Base-by-base conservation (phyloP, 2,329 filamentous ascomycete species). In the Diaporthe helianthi region DNA sequence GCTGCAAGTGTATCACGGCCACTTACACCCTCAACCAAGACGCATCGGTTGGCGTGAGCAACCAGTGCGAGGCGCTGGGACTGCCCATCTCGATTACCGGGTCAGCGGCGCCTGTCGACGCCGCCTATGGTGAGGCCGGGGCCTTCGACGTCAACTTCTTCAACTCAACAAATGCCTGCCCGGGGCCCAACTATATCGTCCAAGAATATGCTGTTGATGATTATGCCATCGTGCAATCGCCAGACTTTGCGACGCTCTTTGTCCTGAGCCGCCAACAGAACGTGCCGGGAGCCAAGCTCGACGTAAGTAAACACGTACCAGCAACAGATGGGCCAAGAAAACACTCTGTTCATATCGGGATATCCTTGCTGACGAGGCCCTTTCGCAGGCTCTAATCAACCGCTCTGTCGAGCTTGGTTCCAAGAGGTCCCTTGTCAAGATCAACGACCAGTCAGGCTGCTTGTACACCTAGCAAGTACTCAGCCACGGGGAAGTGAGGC, bases 151-250 rank as follows among this genome's bases (percentile, higher is more conserved):
- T 73, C 24, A 67, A 65, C 31, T 72, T 73, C 22, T 67, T 68
- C 24, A 67, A 65, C 41, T 54, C 67, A 2, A 69, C 69, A n/a
- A 65, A 66, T 15, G 52, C 47, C 36, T 73, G 72, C 61, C 67
- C 71, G 2, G 72, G 72, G 1, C 72, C 72, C 0, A 73, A 73
- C 65, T 73, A 73, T 46, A 72, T 73, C 66, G 72, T 73, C 24
- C 72, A 73, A 73, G 72, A 73, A 31, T 73, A 74, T 9, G 69
- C 69, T 33, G 67, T 69, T 46, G 69, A 58, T 47, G 68, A 72
- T 49, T 72, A 69, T 22, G 72, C 72, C 36, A 73, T 74, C 31
- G 73, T 74, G 51, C 73, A 74, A 68, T 67, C 69, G 33, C 72
- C 73, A 0, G 65, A 68, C 58, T 74, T 69, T 26, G 46, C 15